A percentile compares a stretch with the other conserved stretches of the same genome.
These are phyloP conservation scores for Ilyonectria destructans DNA, from an alignment of 2,329 filamentous ascomycete species.

Conservation along the genomic window DNA sequence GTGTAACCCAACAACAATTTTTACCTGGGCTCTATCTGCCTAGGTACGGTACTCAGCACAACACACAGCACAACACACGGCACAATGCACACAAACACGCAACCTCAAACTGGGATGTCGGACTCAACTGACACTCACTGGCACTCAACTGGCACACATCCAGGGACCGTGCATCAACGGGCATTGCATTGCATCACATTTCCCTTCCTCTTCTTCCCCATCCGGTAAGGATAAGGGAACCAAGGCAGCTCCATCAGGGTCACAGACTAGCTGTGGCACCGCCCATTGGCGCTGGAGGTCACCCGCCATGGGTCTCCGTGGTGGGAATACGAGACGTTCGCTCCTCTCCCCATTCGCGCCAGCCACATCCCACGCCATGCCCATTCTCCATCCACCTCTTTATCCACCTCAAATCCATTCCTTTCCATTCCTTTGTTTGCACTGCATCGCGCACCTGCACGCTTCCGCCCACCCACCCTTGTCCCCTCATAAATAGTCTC, in stretches of 20 bases:
- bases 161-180: constrained; percentile 21
- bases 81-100: neutral
- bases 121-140: neutral
- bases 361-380: constrained; percentile 1
- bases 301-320: neutral
- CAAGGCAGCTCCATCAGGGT: neutral
- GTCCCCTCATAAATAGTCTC: constrained; percentile 30
- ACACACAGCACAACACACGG: neutral
- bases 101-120: neutral
- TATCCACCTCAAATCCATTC: constrained; percentile 25
- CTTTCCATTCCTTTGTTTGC: constrained; percentile 28
- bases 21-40: too few species aligned
- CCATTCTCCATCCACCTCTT: neutral
- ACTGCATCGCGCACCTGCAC: constrained; percentile 9
- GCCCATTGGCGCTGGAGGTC: constrained; percentile 2
- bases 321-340: constrained; percentile 9
- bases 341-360: neutral
- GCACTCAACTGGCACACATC: neutral
- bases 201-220: constrained; percentile 4
- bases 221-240: constrained; percentile 9
- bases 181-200: constrained; percentile 20
- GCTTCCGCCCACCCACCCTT: constrained; percentile 29
- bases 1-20: too few species aligned
- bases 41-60: too few species aligned
- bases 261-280: neutral